These are phyloP conservation scores for Sphagnum contortum DNA, from an alignment of 225 moss, liverwort and hornwort genomes.

Conservation along the genomic window DNA sequence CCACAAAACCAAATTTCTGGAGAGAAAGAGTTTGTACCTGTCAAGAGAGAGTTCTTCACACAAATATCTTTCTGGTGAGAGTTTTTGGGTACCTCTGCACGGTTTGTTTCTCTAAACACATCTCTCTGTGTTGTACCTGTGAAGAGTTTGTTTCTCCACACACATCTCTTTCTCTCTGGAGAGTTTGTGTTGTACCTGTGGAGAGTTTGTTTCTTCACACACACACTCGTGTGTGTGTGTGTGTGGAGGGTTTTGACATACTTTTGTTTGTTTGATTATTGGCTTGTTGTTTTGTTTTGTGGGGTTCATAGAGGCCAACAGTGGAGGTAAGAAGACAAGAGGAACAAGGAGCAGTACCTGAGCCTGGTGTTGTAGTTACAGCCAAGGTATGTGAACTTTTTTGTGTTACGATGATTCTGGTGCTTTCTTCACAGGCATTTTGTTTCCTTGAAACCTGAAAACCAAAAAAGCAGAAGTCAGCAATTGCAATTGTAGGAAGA, in stretches of 20 bases:
- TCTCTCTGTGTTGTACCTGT: no score
- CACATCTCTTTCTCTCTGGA: no score
- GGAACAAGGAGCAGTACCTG: slow-evolving; percentile 82
- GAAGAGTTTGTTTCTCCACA: no score
- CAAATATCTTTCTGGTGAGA: neutral
- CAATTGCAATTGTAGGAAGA: neutral
- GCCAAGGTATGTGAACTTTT: slow-evolving; percentile 51
- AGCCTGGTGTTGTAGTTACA: slow-evolving; percentile 72
- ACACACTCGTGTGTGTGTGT: neutral
- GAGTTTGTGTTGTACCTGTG: no score
- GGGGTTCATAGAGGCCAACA: slow-evolving; percentile 48
- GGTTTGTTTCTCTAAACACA: neutral
- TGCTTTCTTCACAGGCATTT: no score
- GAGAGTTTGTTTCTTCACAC: no score
- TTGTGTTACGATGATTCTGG: no score
- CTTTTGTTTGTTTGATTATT: no score
- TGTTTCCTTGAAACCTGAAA: neutral
- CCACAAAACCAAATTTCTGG: neutral
- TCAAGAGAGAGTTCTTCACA: neutral
- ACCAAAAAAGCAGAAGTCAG: neutral
- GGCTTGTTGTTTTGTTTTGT: no score
- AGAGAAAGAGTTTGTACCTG: neutral
- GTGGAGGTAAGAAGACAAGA: slow-evolving; percentile 78
- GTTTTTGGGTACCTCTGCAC: neutral
- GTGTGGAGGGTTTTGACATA: no score